Evolutionary conservation across 2,329 filamentous ascomycete genomes (phyloP).

Genomic region (Didymella keratinophila): DNA sequence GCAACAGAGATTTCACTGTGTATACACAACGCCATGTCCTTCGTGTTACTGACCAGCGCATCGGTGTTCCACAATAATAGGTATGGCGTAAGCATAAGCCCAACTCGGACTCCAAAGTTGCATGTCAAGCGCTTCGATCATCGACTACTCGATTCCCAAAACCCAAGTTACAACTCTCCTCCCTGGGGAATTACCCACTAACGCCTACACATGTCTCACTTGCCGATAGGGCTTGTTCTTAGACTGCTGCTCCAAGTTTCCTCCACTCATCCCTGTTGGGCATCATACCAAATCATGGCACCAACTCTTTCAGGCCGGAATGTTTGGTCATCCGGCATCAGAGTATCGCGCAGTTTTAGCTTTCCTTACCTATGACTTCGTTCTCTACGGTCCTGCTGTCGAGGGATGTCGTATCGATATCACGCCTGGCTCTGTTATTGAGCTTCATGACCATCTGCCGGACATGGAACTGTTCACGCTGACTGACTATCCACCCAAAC

Average conservation of each 20-base stretch:
- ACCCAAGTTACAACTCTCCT: too few relatives aligned
- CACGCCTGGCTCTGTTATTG: neutral
- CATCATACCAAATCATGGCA: neutral
- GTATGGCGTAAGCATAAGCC: too few relatives aligned
- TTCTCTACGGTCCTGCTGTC: neutral
- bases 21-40: too few relatives aligned
- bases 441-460: neutral
- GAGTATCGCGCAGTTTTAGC: neutral
- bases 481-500: neutral
- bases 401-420: neutral
- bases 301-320: neutral
- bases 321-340: neutral
- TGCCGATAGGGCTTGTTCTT: neutral
- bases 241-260: neutral
- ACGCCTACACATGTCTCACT: neutral
- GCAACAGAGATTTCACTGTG: too few relatives aligned
- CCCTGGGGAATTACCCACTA: too few relatives aligned
- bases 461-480: neutral
- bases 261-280: neutral
- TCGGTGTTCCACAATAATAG: too few relatives aligned
- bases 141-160: too few relatives aligned
- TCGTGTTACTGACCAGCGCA: too few relatives aligned
- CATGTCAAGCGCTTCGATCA: too few relatives aligned
- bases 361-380: neutral
- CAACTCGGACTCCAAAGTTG: too few relatives aligned